phyloP scores from a whole-genome alignment of 1,139 yeast genomes.

The Yamadazyma diddensiae region DNA sequence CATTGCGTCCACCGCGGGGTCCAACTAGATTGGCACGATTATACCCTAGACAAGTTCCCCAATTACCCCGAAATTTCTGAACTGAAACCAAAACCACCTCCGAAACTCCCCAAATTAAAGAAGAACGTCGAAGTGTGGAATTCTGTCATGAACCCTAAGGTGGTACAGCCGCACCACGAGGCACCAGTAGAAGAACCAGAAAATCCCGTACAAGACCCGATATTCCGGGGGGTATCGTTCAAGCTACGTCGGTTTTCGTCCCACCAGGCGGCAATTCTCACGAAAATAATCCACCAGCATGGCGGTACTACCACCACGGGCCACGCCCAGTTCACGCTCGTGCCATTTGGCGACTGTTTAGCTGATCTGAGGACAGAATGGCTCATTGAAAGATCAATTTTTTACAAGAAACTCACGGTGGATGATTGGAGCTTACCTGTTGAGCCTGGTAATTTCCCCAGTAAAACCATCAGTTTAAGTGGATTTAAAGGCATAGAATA shows the following conservation, averaged over 20 bases:
- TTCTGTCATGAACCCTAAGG: conserved; percentile 49
- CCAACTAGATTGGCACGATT: conserved; percentile 47
- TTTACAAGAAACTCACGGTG: conserved; percentile 48
- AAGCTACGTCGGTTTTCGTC: conserved; percentile 8
- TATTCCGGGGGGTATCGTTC: conserved; percentile 11
- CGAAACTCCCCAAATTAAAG: conserved; percentile 16
- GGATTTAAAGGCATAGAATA: conserved; percentile 86
- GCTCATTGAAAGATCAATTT: conserved; percentile 78
- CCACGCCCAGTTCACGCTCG: conserved; percentile 8
- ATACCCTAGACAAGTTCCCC: conserved; percentile 26
- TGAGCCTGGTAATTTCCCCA: conserved; percentile 7
- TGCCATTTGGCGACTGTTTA: conserved; percentile 12
- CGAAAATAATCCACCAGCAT: conserved; percentile 37
- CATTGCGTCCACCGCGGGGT: conserved; percentile 65
- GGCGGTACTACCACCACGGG: conserved; percentile 36
- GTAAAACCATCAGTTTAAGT: conserved; percentile 42
- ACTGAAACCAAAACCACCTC: conserved; percentile 11
- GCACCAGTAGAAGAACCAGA: background rate
- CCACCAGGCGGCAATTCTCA: conserved; percentile 9
- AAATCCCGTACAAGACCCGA: background rate
- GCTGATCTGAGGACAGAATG: conserved; percentile 61
- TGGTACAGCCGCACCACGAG: too few species aligned
- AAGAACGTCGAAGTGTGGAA: conserved; percentile 42
- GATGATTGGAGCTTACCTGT: conserved; percentile 80
- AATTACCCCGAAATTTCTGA: conserved; percentile 5